These are phyloP conservation scores for Coemansia sp. DNA, from an alignment of 192 early-diverging fungal genomes.

Conservation along the genomic window DNA sequence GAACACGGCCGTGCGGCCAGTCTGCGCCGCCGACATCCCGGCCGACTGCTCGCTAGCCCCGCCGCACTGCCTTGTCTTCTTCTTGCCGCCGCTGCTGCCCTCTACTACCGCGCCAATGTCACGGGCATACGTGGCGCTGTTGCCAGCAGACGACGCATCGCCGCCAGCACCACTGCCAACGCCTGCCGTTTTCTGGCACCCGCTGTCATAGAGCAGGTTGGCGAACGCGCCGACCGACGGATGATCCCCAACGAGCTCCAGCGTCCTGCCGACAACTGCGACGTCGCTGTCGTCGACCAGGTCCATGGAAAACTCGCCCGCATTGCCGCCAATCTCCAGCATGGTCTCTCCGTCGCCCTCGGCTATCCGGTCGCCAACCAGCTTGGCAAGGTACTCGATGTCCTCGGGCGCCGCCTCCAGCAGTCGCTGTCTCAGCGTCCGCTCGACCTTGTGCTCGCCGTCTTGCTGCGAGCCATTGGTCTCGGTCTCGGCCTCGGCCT, in stretches of 20 bases:
- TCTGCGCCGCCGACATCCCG: not conserved
- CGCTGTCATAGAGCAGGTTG: conserved; percentile 35
- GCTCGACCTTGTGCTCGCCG: not conserved
- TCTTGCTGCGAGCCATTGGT: no score
- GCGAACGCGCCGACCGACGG: conserved; percentile 22
- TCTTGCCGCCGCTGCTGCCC: not conserved
- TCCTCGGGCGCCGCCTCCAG: conserved; percentile 50
- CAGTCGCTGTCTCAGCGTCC: conserved; percentile 53
- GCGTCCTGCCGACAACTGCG: conserved; percentile 33
- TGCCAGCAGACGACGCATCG: no score
- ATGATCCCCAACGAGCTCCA: conserved; percentile 30
- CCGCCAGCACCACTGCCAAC: no score
- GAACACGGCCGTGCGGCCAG: conserved; percentile 14
- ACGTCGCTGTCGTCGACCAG: conserved; percentile 53
- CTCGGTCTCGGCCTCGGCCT: not conserved
- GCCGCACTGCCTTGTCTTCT: not conserved
- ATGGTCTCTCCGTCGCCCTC: conserved; percentile 71
- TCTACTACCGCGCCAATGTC: not conserved
- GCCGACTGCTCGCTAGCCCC: not conserved
- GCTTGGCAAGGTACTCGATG: conserved; percentile 39
- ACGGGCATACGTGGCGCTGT: conserved; percentile 15
- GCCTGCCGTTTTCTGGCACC: not conserved
- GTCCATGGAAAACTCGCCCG: conserved; percentile 70
- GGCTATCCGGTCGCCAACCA: conserved; percentile 51
- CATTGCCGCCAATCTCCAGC: conserved; percentile 73